Base-by-base conservation (phyloP, 306 rosid genomes). In the Oxytropis ochrocephala region DNA sequence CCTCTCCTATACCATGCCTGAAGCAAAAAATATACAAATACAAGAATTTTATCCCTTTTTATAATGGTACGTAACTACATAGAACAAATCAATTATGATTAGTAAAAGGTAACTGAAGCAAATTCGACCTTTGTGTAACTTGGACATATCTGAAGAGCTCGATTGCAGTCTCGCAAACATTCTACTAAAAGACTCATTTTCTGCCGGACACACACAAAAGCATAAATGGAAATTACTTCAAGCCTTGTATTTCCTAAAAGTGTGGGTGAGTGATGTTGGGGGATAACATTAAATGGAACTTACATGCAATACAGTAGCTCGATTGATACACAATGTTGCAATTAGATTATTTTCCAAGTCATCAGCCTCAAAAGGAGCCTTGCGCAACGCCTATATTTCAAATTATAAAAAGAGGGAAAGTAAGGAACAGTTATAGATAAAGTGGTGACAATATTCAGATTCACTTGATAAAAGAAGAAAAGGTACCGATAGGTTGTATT, bases 1-100 rank as follows among this genome's bases (percentile, higher is more conserved):
- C 97, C 91, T 82, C 97, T 82, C 72, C 97, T 80, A 52, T 83
- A 91, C 97, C 97, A 91, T 50, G 97, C 97, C 97, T 91, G 76
- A 39, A 32, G 19, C 29, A 65, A 51, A 71, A 62, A 30, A 19
- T 48, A 70, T 39, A 51, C 42, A 69, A 43, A 44, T 69, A 43
- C 61, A 70, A 51, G 60, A 52, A 43, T 24, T 56, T 53, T 53
- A 61, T 52, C 51, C 3, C n/a, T 3, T 64, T 70, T 60, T 19
- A 52, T 70, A 53, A 43, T 14, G 52, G 16, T 11, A 14, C 21
- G 54, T 52, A 44, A 56, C 68, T 46, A 21, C 36, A 62, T 11
- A 54, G 60, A 67, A 29, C 21, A 17, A 58, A 44, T 70, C 64
- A 67, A 53, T 39, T 12, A 48, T 12, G 16, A 70, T n/a, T 2